Percentiles rank a stretch among this genome's conserved stretches.
phyloP scores from a whole-genome alignment of 2,329 filamentous ascomycete genomes.

The Aureobasidium sp. region DNA sequence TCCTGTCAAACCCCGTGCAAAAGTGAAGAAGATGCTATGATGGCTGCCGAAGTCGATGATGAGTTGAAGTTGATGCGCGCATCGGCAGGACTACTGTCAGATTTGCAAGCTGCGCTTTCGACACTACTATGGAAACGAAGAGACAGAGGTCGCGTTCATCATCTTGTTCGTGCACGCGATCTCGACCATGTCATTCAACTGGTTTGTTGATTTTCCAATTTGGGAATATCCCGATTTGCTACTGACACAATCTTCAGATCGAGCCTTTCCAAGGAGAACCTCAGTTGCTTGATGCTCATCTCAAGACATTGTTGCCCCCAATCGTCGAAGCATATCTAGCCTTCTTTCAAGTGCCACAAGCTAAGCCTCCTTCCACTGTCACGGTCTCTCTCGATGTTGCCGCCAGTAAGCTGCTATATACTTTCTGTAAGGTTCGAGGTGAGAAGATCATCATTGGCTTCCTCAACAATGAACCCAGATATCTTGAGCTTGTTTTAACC shows the following conservation, averaged over 20 bases:
- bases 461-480: slow-evolving; percentile 79
- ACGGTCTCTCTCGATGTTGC: slow-evolving; percentile 51
- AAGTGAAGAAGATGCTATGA: neutral
- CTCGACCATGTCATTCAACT: slow-evolving; percentile 33
- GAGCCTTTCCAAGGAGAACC: slow-evolving; percentile 94
- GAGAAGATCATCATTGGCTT: slow-evolving; percentile 90
- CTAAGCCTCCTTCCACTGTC: neutral
- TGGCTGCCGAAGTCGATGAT: slow-evolving; percentile 26
- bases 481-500: slow-evolving; percentile 71
- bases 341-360: slow-evolving; percentile 43
- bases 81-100: slow-evolving; percentile 29
- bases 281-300: slow-evolving; percentile 79
- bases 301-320: slow-evolving; percentile 66
- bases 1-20: neutral
- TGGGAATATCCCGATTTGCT: too few species aligned
- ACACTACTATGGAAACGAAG: slow-evolving; percentile 32
- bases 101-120: slow-evolving; percentile 37
- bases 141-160: slow-evolving; percentile 27
- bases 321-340: slow-evolving; percentile 71
- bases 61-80: slow-evolving; percentile 40
- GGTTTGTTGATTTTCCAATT: slow-evolving; percentile 19
- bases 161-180: slow-evolving; percentile 33
- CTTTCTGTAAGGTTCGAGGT: slow-evolving; percentile 88
- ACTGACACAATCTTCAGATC: slow-evolving; percentile 39
- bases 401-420: slow-evolving; percentile 74